Evolutionary conservation across 129 eudicot species (phyloP), one percentile per base, ranked within the genome.

Genomic region (Solidago caesia): DNA sequence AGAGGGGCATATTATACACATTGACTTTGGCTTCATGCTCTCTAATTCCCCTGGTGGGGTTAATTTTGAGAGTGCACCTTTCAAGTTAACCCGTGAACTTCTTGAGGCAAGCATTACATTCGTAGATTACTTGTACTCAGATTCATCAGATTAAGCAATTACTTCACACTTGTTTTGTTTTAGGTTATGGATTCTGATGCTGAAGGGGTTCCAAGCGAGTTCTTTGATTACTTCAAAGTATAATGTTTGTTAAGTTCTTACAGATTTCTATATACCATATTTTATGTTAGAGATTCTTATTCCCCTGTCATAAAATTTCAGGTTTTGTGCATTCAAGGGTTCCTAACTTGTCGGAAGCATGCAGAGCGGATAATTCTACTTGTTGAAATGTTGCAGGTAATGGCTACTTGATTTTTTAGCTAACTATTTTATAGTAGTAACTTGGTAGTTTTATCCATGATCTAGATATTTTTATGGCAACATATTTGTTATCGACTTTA

Each of bases 101-200:
- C 97, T 95, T 44, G 99, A 95, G 96, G 99, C 87, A 79, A 79
- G 91, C 8, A 33, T n/a, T 44, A 8, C 8, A 43, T 44, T 61
- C 16, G 15, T 45, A n/a, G 13, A 48, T 70, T 70, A 8, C 14
- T 6, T 70, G 11, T 77, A 55, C 29, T 70, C 48, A 4, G 75
- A 75, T 6, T 51, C 8, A 41, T 77, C n/a, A 69, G 62, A 15
- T 5, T 8, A 49, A 44, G 33, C 75, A 41, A 48, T 75, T 33
- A 63, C 16, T 39, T 76, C 60, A 52, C 44, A 15, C 59, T 51
- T 57, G 66, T 53, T 60, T 79, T 79, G 71, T 82, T 70, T 51
- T 75, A 95, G 99, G 97, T 95, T 55, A 95, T 95, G 99, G 99
- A 95, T 82, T 95, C 99, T 82, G 99, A 95, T 79, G 97, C 99